A percentile compares a stretch with the other conserved stretches of the same genome.
phyloP scores from a whole-genome alignment of 2,329 filamentous ascomycete species.

The Lasiodiplodia hormozganensis region DNA sequence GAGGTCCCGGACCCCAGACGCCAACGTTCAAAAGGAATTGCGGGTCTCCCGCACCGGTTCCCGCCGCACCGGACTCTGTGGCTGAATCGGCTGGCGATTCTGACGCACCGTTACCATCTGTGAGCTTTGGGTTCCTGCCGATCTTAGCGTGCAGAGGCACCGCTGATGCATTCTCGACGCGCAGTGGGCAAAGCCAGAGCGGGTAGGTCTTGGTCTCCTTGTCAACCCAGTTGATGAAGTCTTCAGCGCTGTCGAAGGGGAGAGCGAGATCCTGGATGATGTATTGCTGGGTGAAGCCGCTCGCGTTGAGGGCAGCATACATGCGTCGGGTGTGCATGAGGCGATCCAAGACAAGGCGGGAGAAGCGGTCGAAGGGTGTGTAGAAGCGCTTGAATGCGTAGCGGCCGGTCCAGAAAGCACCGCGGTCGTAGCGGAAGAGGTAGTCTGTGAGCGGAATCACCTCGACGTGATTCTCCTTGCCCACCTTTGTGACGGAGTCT shows the following conservation, averaged over 20 bases:
- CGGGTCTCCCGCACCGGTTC: neutral
- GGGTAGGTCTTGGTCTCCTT: constrained; percentile 60
- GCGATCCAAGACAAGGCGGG: constrained; percentile 64
- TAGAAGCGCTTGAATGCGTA: constrained; percentile 68
- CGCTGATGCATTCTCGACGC: constrained; percentile 37
- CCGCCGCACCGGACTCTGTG: neutral
- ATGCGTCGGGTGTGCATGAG: constrained; percentile 68
- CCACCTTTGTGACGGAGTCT: constrained; percentile 4
- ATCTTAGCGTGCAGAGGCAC: constrained; percentile 24
- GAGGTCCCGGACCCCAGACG: constrained; percentile 81
- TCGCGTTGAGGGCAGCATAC: constrained; percentile 68
- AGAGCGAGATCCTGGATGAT: constrained; percentile 70
- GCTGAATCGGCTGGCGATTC: constrained; percentile 28
- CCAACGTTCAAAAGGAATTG: constrained; percentile 58
- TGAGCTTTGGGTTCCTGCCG: neutral
- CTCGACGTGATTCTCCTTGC: constrained; percentile 39
- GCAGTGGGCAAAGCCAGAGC: constrained; percentile 65
- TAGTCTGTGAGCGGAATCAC: constrained; percentile 59
- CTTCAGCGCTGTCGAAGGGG: constrained; percentile 58
- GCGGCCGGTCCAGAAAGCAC: constrained; percentile 69
- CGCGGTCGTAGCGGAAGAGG: constrained; percentile 68
- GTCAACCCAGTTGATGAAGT: constrained; percentile 62
- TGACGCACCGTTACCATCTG: neutral
- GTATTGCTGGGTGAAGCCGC: constrained; percentile 61
- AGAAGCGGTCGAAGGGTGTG: constrained; percentile 65